Evolutionary conservation across 495 filamentous ascomycete species (phyloP).

Genomic region (Neurospora sp.): DNA sequence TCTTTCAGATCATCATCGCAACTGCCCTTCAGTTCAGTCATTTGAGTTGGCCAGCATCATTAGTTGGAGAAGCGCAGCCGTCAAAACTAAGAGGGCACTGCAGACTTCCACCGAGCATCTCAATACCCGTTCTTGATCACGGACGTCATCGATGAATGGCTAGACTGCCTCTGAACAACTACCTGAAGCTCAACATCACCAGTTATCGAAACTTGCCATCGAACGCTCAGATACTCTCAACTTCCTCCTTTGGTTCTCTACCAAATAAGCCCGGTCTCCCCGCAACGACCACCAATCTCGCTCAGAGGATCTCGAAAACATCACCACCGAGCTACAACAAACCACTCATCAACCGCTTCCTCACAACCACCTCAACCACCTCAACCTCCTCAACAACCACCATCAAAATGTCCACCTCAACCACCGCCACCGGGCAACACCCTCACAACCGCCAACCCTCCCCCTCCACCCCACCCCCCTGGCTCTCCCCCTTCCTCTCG

Average conservation of each 20-base stretch:
- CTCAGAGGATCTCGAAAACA: neutral
- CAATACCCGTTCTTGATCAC: neutral
- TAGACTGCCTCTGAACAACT: neutral
- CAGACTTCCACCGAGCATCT: neutral
- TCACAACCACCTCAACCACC: neutral
- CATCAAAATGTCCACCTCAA: slow-evolving; percentile 3
- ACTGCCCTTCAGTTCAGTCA: neutral
- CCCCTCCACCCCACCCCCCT: slow-evolving; percentile 34
- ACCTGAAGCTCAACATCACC: neutral
- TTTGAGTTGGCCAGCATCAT: neutral
- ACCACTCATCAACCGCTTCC: neutral
- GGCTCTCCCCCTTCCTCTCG: slow-evolving; percentile 55
- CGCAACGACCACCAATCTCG: neutral
- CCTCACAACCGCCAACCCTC: slow-evolving; percentile 47
- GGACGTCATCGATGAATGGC: neutral
- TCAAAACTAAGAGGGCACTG: neutral
- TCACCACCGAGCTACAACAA: neutral
- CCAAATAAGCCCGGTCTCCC: neutral
- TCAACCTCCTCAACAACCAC: neutral
- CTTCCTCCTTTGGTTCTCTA: fast-evolving
- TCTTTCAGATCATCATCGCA: neutral
- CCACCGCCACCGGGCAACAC: neutral
- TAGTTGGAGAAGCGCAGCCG: neutral
- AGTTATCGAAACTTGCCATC: neutral
- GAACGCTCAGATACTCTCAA: neutral